Percentiles rank a stretch among this genome's conserved stretches.
These are phyloP conservation scores for Aspergillus mulundensis DNA, from an alignment of 495 filamentous ascomycete genomes.

Conservation along the genomic window DNA sequence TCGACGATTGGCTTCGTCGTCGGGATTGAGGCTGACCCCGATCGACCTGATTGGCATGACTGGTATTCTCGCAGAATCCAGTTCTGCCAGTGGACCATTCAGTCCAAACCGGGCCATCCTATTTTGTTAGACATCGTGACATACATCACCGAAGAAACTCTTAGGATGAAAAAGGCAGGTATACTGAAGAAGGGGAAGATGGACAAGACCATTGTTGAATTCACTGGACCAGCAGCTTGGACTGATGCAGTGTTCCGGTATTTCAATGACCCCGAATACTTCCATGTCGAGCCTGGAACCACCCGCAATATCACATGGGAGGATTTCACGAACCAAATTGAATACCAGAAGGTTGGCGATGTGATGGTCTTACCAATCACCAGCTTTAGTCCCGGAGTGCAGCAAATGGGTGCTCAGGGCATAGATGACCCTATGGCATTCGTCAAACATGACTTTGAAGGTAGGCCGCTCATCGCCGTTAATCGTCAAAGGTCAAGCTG, in stretches of 20 bases:
- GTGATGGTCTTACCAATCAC: constrained; percentile 94
- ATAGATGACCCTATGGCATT: constrained; percentile 94
- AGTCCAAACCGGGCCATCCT: constrained; percentile 90
- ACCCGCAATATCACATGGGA: constrained; percentile 74
- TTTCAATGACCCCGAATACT: constrained; percentile 89
- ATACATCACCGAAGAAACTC: constrained; percentile 75
- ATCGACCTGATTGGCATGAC: constrained; percentile 84
- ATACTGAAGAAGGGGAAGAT: constrained; percentile 60
- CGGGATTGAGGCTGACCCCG: constrained; percentile 94
- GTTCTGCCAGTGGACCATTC: constrained; percentile 99
- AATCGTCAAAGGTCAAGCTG: not conserved
- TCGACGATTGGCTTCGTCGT: constrained; percentile 78
- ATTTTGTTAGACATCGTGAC: constrained; percentile 84
- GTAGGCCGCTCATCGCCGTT: constrained; percentile 41
- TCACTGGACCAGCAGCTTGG: constrained; percentile 93
- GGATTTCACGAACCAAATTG: constrained; percentile 84
- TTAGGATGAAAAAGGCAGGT: constrained; percentile 68
- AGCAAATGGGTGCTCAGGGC: constrained; percentile 89
- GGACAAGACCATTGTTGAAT: constrained; percentile 84
- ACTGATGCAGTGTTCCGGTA: constrained; percentile 89
- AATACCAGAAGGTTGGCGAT: constrained; percentile 82
- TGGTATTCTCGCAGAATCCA: constrained; percentile 97
- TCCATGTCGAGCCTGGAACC: constrained; percentile 66
- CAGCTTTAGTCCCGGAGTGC: constrained; percentile 91
- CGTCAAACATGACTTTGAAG: constrained; percentile 95